Percentiles rank a stretch among this genome's conserved stretches.
Evolutionary conservation across 2,329 filamentous ascomycete genomes (phyloP).

Genomic region (Penicillium psychrosexuale): DNA sequence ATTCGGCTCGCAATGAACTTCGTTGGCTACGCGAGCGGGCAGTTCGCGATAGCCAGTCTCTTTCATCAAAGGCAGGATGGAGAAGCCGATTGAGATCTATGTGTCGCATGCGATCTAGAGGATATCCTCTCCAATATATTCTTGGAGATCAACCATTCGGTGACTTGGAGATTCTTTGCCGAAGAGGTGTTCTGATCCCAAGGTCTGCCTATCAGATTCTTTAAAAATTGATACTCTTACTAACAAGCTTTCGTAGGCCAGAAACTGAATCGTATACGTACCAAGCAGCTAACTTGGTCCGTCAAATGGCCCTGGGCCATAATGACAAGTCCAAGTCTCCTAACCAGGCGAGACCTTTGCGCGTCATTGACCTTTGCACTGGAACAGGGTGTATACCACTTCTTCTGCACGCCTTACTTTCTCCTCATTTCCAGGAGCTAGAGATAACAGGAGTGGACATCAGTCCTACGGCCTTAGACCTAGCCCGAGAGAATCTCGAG

Average conservation of each 20-base stretch:
- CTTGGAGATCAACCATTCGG: slow-evolving; percentile 88
- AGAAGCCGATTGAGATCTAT: slow-evolving; percentile 34
- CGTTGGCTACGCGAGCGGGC: slow-evolving; percentile 47
- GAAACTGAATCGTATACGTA: slow-evolving; percentile 69
- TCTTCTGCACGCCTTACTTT: slow-evolving; percentile 64
- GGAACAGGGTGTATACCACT: slow-evolving; percentile 89
- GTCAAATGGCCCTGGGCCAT: slow-evolving; percentile 11
- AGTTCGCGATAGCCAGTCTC: slow-evolving; percentile 14
- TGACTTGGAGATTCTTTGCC: slow-evolving; percentile 71
- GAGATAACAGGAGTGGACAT: slow-evolving; percentile 71
- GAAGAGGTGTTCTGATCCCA: slow-evolving; percentile 78
- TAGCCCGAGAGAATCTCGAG: slow-evolving; percentile 63
- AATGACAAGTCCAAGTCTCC: background rate
- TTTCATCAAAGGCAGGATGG: slow-evolving; percentile 21
- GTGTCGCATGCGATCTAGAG: slow-evolving; percentile 50
- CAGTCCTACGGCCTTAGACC: slow-evolving; percentile 59
- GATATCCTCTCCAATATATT: slow-evolving; percentile 83
- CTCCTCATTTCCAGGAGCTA: slow-evolving; percentile 41
- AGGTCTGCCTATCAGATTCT: slow-evolving; percentile 42
- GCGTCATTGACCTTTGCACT: slow-evolving; percentile 80
- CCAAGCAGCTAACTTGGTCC: slow-evolving; percentile 52
- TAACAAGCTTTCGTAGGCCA: slow-evolving; percentile 38
- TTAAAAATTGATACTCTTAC: background rate
- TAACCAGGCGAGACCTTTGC: slow-evolving; percentile 41
- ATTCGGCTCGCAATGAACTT: slow-evolving; percentile 46